These are phyloP conservation scores for Trichophyton benhamiae DNA, from an alignment of 2,329 filamentous ascomycete genomes.

Conservation along the genomic window DNA sequence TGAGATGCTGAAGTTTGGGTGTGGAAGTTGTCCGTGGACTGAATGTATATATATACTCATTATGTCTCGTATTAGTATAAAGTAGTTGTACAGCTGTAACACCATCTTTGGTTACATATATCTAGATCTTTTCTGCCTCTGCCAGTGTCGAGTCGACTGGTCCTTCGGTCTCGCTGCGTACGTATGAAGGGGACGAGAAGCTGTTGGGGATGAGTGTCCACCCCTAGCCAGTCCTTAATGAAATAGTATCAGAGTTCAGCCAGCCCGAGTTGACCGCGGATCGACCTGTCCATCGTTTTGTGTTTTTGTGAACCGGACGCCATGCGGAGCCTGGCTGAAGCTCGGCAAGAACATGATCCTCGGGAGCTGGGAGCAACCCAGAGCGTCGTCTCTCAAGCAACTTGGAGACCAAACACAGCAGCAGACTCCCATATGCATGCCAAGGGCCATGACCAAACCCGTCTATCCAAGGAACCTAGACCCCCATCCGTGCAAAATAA, in stretches of 20 bases:
- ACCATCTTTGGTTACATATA: background rate
- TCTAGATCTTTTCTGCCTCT: background rate
- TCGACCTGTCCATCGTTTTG: background rate
- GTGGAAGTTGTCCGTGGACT: background rate
- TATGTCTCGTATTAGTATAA: background rate
- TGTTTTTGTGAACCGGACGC: background rate
- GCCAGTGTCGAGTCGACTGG: background rate
- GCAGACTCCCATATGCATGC: background rate
- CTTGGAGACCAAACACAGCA: background rate
- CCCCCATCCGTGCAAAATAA: background rate
- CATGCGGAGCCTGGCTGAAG: background rate
- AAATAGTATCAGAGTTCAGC: background rate
- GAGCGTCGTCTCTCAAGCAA: background rate
- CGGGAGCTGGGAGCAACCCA: background rate
- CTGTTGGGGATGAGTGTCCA: background rate
- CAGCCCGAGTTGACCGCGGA: background rate
- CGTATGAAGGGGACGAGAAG: background rate
- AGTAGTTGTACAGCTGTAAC: background rate
- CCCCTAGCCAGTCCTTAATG: background rate
- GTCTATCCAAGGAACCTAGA: background rate
- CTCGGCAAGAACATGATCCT: background rate
- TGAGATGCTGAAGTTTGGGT: background rate
- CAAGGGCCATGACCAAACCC: background rate
- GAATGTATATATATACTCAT: background rate
- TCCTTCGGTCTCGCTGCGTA: background rate